These are phyloP conservation scores for Lactarius evosmus DNA, from an alignment of 768 basidiomycete genomes.

Conservation along the genomic window DNA sequence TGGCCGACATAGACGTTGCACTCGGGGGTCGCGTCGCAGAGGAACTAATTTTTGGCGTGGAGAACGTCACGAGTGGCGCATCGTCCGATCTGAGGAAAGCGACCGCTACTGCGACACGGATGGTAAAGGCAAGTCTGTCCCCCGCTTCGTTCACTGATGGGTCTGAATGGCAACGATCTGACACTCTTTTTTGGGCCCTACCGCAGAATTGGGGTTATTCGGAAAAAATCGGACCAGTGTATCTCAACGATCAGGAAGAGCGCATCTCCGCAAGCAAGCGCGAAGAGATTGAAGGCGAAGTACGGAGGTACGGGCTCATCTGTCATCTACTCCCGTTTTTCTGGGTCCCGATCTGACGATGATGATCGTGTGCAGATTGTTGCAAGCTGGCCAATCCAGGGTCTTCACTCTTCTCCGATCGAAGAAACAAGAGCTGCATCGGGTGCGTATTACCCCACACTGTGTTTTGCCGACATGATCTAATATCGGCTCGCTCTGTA, in stretches of 20 bases:
- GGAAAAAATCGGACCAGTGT: conserved; percentile 75
- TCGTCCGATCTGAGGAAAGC: conserved; percentile 83
- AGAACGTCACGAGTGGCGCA: conserved; percentile 89
- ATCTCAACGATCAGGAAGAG: conserved; percentile 68
- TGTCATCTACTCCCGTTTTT: conserved; percentile 1
- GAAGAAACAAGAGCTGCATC: conserved; percentile 72
- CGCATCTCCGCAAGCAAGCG: conserved; percentile 70
- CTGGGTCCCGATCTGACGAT: not conserved
- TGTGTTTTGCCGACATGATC: not conserved
- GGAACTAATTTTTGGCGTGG: conserved; percentile 82
- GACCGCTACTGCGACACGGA: conserved; percentile 71
- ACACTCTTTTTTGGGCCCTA: not conserved
- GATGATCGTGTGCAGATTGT: conserved; percentile 15
- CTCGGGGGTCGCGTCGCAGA: conserved; percentile 97
- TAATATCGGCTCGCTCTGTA: conserved; percentile 1
- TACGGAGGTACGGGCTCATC: conserved; percentile 58
- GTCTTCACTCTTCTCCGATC: conserved; percentile 60
- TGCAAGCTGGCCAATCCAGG: conserved; percentile 61
- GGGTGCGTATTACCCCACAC: conserved; percentile 43
- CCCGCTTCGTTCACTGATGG: not conserved
- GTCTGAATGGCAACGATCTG: not conserved
- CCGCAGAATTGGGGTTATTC: conserved; percentile 76
- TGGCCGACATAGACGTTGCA: conserved; percentile 82
- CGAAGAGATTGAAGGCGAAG: conserved; percentile 86
- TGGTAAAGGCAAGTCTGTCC: conserved; percentile 74